Evolutionary conservation across 805 yeast genomes (phyloP).

Genomic region (Candida stauntonica): DNA sequence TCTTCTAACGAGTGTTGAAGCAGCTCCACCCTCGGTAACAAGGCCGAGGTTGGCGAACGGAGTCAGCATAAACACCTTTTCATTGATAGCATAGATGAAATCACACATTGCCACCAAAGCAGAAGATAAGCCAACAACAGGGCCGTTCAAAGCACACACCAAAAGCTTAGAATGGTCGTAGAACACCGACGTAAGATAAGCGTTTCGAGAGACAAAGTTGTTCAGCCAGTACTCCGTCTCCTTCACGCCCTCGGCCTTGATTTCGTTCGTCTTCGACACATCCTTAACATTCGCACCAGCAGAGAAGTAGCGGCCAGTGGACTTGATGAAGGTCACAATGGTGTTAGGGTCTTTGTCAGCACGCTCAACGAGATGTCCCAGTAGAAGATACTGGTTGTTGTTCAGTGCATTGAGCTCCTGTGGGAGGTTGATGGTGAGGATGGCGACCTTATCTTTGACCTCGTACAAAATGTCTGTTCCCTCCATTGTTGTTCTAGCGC

Average conservation of each 20-base stretch:
- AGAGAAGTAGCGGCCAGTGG: constrained; percentile 72
- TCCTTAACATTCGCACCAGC: constrained; percentile 76
- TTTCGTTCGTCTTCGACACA: constrained; percentile 14
- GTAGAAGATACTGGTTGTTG: constrained; percentile 54
- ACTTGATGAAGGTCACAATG: constrained; percentile 58
- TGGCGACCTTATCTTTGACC: constrained; percentile 41
- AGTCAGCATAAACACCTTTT: constrained; percentile 51
- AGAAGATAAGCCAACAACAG: constrained; percentile 75
- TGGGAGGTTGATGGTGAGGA: constrained; percentile 66
- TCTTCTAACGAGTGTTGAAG: constrained; percentile 62
- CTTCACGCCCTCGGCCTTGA: constrained; percentile 24
- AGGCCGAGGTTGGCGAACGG: constrained; percentile 84
- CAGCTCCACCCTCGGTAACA: constrained; percentile 76
- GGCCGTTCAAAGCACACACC: constrained; percentile 77
- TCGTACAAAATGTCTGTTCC: constrained; percentile 29
- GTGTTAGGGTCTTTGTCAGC: constrained; percentile 64
- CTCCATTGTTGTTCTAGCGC: constrained; percentile 14
- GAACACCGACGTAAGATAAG: constrained; percentile 61
- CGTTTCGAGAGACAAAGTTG: constrained; percentile 65
- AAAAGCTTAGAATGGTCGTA: constrained; percentile 68
- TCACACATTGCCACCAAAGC: constrained; percentile 76
- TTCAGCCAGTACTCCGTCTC: constrained; percentile 44
- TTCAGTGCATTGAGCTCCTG: constrained; percentile 60
- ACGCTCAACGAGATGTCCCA: constrained; percentile 53
- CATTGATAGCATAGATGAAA: constrained; percentile 63